Conservation (phyloP, 2,329 filamentous ascomycete genomes). For the Nannizzia gypsea region DNA sequence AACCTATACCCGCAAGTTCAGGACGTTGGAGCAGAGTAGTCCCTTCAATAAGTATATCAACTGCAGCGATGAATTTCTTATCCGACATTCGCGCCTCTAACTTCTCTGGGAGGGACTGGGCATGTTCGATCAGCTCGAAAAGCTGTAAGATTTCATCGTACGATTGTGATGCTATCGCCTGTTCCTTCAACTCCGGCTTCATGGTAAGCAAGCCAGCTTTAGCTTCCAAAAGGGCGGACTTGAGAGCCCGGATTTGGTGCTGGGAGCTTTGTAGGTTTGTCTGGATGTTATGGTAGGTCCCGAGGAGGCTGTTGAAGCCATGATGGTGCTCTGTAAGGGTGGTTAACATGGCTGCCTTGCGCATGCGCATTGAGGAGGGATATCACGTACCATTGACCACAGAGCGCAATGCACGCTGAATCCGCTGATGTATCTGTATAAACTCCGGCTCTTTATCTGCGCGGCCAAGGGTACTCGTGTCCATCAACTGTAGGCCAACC, state of each 20-base stretch:
- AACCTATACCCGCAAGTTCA: conserved; percentile 83
- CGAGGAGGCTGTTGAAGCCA: conserved; percentile 97
- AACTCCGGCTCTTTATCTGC: conserved; percentile 83
- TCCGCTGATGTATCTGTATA: conserved; percentile 66
- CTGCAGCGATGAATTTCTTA: conserved; percentile 84
- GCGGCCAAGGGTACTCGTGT: conserved; percentile 82
- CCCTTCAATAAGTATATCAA: conserved; percentile 82
- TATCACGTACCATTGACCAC: conserved; percentile 63
- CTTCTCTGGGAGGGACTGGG: conserved; percentile 80
- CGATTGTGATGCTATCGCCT: conserved; percentile 74
- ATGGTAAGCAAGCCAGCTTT: conserved; percentile 72
- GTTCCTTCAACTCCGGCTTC: conserved; percentile 80
- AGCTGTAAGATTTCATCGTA: conserved; percentile 84
- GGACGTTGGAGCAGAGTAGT: conserved; percentile 72
- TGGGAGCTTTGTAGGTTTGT: conserved; percentile 83
- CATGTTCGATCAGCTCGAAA: conserved; percentile 71
- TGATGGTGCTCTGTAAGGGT: conserved; percentile 68
- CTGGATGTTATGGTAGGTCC: conserved; percentile 98
- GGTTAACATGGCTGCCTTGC: conserved; percentile 6
- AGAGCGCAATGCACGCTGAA: conserved; percentile 84
- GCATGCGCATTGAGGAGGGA: neutral
- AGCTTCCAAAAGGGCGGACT: conserved; percentile 68
- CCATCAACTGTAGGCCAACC: conserved; percentile 86
- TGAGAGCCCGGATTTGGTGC: conserved; percentile 67
- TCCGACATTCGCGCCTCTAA: conserved; percentile 91